These are phyloP conservation scores for Solanum rostratum DNA, from an alignment of 257 asterid species.

Conservation along the genomic window DNA sequence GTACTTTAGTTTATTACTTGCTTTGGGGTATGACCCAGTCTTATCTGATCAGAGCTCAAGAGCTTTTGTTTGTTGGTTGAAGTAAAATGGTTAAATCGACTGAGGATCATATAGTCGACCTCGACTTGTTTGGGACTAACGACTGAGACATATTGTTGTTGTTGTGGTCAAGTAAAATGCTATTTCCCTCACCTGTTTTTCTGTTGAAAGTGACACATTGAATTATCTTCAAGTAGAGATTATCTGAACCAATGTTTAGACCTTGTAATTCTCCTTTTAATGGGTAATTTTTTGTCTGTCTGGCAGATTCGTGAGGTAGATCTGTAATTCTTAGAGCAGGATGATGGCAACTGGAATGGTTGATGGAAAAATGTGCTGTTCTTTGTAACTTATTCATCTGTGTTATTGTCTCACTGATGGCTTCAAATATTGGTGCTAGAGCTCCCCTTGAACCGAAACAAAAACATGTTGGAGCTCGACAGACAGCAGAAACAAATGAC, in stretches of 20 bases:
- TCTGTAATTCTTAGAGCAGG: background rate
- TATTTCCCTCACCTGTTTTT: background rate
- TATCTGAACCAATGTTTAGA: background rate
- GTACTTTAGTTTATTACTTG: background rate
- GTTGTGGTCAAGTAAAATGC: background rate
- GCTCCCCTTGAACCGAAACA: background rate
- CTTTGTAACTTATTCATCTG: background rate
- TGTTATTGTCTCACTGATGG: slow-evolving; percentile 5
- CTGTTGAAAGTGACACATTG: background rate
- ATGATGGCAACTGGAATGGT: background rate
- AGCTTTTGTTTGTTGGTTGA: background rate
- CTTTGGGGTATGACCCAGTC: background rate
- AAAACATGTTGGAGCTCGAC: slow-evolving; percentile 2
- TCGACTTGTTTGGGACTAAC: background rate
- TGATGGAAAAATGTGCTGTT: background rate
- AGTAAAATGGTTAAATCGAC: background rate
- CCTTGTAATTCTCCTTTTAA: background rate
- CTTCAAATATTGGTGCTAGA: slow-evolving; percentile 11
- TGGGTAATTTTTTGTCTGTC: background rate
- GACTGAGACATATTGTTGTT: background rate
- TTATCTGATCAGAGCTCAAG: background rate
- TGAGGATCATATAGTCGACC: background rate
- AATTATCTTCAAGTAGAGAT: background rate
- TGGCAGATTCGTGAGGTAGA: background rate
- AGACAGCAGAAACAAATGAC: background rate